Conservation (phyloP, 1,284 basidiomycete species). For the Marasmius sp. region DNA sequence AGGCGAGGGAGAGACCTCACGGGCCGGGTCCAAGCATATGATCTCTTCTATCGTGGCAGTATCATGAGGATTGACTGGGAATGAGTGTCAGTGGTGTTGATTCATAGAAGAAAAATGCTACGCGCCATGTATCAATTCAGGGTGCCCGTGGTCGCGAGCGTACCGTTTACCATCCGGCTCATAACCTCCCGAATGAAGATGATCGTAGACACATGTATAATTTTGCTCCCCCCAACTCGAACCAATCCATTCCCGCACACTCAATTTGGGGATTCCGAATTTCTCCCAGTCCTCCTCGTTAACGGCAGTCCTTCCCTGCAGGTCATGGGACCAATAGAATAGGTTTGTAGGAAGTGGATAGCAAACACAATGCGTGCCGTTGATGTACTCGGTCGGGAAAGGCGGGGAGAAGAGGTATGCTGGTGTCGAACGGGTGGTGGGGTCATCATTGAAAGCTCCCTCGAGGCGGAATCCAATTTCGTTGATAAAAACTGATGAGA, state of each 20-base stretch:
- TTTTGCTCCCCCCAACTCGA: neutral
- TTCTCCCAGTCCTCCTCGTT: neutral
- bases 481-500: neutral
- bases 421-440: too few relatives aligned
- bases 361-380: neutral
- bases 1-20: too few relatives aligned
- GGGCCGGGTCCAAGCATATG: too few relatives aligned
- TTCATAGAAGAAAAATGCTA: too few relatives aligned
- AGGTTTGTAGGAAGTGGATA: neutral
- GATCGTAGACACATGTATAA: neutral
- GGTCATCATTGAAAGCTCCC: neutral
- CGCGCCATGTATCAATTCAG: too few relatives aligned
- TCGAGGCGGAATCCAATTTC: neutral
- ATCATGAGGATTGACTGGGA: too few relatives aligned
- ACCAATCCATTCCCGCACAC: neutral
- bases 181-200: too few relatives aligned
- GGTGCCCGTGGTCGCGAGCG: too few relatives aligned
- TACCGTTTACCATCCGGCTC: neutral
- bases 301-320: neutral
- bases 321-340: neutral
- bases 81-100: too few relatives aligned
- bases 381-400: neutral
- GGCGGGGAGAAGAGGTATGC: neutral
- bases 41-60: too few relatives aligned
- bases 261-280: too few relatives aligned